A percentile compares a stretch with the other conserved stretches of the same genome.
These are phyloP conservation scores for Trichoderma arundinaceum DNA, from an alignment of 2,329 filamentous ascomycete species.

Conservation along the genomic window DNA sequence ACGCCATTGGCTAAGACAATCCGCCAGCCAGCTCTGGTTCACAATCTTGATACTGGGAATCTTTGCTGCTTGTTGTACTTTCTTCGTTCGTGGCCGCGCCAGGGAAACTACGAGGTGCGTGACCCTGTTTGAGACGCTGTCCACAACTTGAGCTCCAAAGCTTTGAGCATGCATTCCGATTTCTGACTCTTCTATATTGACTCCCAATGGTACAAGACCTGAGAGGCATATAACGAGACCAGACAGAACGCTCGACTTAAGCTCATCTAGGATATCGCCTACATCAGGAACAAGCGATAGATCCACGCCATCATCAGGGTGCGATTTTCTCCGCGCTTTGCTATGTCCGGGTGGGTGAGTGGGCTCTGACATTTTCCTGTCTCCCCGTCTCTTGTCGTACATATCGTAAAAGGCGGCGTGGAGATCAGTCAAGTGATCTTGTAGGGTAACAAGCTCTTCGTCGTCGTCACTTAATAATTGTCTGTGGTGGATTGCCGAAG, in stretches of 20 bases:
- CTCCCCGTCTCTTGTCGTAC: slow-evolving; percentile 66
- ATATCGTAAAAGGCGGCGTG: slow-evolving; percentile 83
- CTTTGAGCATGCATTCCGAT: slow-evolving; percentile 84
- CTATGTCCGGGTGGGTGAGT: slow-evolving; percentile 46
- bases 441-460: slow-evolving; percentile 76
- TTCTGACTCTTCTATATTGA: slow-evolving; percentile 80
- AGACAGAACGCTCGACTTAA: slow-evolving; percentile 78
- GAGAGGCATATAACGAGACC: slow-evolving; percentile 85
- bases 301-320: slow-evolving; percentile 52
- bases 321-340: slow-evolving; percentile 41
- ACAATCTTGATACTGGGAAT: slow-evolving; percentile 88
- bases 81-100: slow-evolving; percentile 78
- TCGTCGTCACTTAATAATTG: slow-evolving; percentile 90
- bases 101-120: slow-evolving; percentile 78
- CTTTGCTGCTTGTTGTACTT: slow-evolving; percentile 84
- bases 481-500: slow-evolving; percentile 49
- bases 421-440: slow-evolving; percentile 74
- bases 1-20: slow-evolving; percentile 84
- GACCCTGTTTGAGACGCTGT: slow-evolving; percentile 64
- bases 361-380: slow-evolving; percentile 45
- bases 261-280: slow-evolving; percentile 77
- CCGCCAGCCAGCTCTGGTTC: slow-evolving; percentile 85
- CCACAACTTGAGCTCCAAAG: slow-evolving; percentile 74
- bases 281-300: slow-evolving; percentile 75
- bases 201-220: slow-evolving; percentile 83